Evolutionary conservation across 2,329 filamentous ascomycete species (phyloP).

Genomic region (Daldinia sp.): DNA sequence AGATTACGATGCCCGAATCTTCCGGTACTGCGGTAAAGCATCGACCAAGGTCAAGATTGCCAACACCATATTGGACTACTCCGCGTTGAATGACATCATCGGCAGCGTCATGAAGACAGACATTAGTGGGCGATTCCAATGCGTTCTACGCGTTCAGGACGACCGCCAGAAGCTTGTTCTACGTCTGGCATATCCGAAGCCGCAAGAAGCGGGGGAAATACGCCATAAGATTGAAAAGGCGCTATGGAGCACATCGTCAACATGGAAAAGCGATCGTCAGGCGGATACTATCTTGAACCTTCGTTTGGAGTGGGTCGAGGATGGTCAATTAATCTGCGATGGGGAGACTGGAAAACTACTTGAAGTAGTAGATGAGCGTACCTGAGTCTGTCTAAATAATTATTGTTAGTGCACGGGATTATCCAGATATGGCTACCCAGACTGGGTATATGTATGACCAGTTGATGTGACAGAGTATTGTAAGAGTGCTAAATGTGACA

Average conservation of each 20-base stretch:
- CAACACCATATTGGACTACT: background rate
- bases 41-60: constrained; percentile 11
- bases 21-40: constrained; percentile 2
- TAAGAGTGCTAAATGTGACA: no score
- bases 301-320: constrained; percentile 16
- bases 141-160: constrained; percentile 4
- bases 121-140: constrained; percentile 12
- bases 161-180: constrained; percentile 4
- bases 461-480: no score
- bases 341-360: constrained; percentile 9
- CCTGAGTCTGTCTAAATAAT: no score
- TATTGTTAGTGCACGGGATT: no score
- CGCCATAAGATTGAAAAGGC: constrained; percentile 16
- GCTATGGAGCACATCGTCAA: constrained; percentile 8
- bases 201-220: constrained; percentile 4
- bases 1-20: constrained; percentile 8
- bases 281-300: constrained; percentile 3
- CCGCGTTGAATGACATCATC: background rate
- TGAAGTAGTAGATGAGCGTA: constrained; percentile 17
- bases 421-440: background rate
- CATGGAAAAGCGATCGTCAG: constrained; percentile 11
- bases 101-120: background rate
- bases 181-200: constrained; percentile 5
- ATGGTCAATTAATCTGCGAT: background rate
- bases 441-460: no score